Base-by-base conservation (phyloP, 352 stramenopile genomes). In the Phytopythium cucurbitacearum region DNA sequence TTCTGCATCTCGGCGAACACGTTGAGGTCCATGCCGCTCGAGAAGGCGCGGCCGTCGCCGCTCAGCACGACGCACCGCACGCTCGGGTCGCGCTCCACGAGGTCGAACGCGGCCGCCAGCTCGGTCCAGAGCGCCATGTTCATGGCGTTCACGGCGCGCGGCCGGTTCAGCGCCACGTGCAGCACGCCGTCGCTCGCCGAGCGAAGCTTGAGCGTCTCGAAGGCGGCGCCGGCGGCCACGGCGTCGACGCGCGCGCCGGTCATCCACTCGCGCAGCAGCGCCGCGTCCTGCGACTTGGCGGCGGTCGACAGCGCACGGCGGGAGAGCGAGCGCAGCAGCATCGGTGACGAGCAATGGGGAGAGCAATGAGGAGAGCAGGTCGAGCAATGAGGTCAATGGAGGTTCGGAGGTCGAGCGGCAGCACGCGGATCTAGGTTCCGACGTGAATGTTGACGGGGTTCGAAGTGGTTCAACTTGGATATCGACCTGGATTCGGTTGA, bases 71-170 rank as follows among this genome's bases (percentile, higher is more conserved):
- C 79, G 11, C 75, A 80, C 46, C 78, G 81, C 45, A 94, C 81
- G 58, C 65, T 83, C 58, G 71, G 58, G 37, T 91, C 79, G 7
- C 62, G 32, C 51, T 94, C 76, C 32, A 95, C 66, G 41, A 71
- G 57, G 34, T 85, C 64, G 38, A 95, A 96, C 12, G 76, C 71
- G 41, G 78, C 55, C 13, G 71, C 70, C 41, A 95, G 51, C 16
- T 96, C 87, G 34, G 76, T 60, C 87, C 87, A 96, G 77, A 96
- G 91, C 55, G 87, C 80, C 80, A 96, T 91, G 65, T 93, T 90
- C 70, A 96, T 90, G 34, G 86, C 82, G 44, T 96, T 96, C 43
- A 92, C 60, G 45, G 85, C 75, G 57, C 85, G 87, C 4, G 89
- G 88, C 8, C 87, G 85, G 41, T 92, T 73, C 32, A 97, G 71